Conservation (phyloP, 768 basidiomycete species). For the Termitomyces sp. region DNA sequence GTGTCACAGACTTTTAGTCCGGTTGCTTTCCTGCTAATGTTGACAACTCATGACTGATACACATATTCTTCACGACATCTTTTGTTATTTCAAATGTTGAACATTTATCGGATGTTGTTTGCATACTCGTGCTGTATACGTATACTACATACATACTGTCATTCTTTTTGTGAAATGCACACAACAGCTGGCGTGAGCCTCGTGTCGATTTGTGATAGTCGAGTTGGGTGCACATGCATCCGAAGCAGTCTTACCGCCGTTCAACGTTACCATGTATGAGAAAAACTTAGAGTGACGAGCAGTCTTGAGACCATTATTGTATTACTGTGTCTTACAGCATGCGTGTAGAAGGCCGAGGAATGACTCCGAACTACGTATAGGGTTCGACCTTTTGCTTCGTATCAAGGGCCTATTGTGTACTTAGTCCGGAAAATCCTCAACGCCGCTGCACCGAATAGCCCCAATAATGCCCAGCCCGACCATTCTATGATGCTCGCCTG, state of each 20-base stretch:
- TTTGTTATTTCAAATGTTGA: constrained; percentile 15
- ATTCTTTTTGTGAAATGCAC: constrained; percentile 17
- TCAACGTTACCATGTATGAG: constrained; percentile 2
- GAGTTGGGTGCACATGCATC: constrained; percentile 8
- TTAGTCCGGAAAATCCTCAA: constrained; percentile 32
- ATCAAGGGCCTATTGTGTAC: constrained; percentile 13
- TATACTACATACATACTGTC: constrained; percentile 13
- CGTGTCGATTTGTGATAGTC: constrained; percentile 14
- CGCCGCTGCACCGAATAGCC: constrained; percentile 35
- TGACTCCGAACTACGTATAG: constrained; percentile 11
- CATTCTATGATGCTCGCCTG: constrained; percentile 62
- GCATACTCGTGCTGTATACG: constrained; percentile 31
- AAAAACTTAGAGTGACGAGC: constrained; percentile 8
- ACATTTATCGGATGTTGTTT: constrained; percentile 17
- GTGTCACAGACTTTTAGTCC: constrained; percentile 7
- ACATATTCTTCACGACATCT: constrained; percentile 23
- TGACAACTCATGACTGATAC: constrained; percentile 33
- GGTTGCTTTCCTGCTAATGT: constrained; percentile 2
- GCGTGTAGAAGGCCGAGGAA: constrained; percentile 10
- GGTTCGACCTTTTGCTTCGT: constrained; percentile 13
- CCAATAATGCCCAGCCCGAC: constrained; percentile 44
- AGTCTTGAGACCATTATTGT: constrained; percentile 6
- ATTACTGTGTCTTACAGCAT: constrained; percentile 15
- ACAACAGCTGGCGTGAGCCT: constrained; percentile 17
- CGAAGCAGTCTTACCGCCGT: not conserved